A percentile compares a stretch with the other conserved stretches of the same genome.
phyloP scores from a whole-genome alignment of 148 eudicot genomes.

The Linanthus parryae region DNA sequence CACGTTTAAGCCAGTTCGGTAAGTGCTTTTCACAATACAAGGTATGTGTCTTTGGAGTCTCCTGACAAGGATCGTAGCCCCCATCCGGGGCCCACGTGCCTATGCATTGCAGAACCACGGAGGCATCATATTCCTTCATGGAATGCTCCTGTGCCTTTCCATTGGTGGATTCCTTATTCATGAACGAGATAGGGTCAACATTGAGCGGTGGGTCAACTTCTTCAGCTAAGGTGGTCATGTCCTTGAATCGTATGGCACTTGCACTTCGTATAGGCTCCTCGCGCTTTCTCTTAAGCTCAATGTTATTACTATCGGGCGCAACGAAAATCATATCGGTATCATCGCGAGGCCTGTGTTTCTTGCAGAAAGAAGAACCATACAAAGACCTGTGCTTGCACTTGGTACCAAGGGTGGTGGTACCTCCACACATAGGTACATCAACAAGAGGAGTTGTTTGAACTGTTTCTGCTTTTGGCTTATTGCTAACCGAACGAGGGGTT shows the following conservation, averaged over 20 bases:
- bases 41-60: conserved; percentile 58
- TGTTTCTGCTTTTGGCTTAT: conserved; percentile 36
- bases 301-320: conserved; percentile 30
- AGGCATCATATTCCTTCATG: conserved; percentile 11
- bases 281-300: conserved; percentile 56
- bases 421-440: conserved; percentile 66
- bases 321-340: conserved; percentile 24
- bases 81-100: conserved; percentile 48
- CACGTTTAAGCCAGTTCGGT: conserved; percentile 99
- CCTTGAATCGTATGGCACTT: conserved; percentile 28
- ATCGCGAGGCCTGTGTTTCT: conserved; percentile 64
- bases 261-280: conserved; percentile 29
- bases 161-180: conserved; percentile 22
- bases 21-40: conserved; percentile 88
- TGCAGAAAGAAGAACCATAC: conserved; percentile 66
- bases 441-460: conserved; percentile 30
- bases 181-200: conserved; percentile 34
- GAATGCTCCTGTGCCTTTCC: conserved; percentile 29
- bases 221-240: conserved; percentile 24
- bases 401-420: conserved; percentile 74
- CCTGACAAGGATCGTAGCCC: conserved; percentile 43
- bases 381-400: conserved; percentile 85
- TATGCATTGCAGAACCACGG: conserved; percentile 47
- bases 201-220: conserved; percentile 38
- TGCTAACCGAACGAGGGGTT: conserved; percentile 46